phyloP scores from a whole-genome alignment of 2,329 filamentous ascomycete species.

The Incumbomyces lentus region DNA sequence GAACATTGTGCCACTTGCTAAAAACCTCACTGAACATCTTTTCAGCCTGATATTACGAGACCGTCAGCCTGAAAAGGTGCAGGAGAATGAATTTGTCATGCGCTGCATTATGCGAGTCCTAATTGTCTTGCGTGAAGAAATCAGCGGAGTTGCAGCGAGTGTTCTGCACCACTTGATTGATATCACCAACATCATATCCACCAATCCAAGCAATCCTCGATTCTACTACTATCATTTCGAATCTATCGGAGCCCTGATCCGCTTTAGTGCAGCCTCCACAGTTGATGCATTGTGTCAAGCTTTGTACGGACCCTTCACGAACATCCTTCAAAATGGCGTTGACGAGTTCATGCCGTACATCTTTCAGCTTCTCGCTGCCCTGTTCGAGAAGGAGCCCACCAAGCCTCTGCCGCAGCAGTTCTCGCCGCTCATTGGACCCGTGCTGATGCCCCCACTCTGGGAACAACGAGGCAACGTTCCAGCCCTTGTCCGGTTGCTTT shows the following conservation, averaged over 20 bases:
- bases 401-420: conserved; percentile 73
- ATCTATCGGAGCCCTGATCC: conserved; percentile 78
- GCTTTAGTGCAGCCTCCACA: conserved; percentile 56
- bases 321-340: conserved; percentile 70
- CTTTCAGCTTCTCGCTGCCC: conserved; percentile 85
- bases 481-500: conserved; percentile 73
- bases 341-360: conserved; percentile 94
- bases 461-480: conserved; percentile 88
- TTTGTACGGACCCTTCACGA: conserved; percentile 73
- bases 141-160: conserved; percentile 61
- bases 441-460: conserved; percentile 78
- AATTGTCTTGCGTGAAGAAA: conserved; percentile 80
- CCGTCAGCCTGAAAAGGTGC: conserved; percentile 75
- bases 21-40: conserved; percentile 77
- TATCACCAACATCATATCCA: conserved; percentile 84
- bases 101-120: conserved; percentile 96
- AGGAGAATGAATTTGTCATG: conserved; percentile 99
- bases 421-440: conserved; percentile 63
- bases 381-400: conserved; percentile 75
- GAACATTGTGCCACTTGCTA: conserved; percentile 70
- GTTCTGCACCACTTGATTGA: conserved; percentile 75
- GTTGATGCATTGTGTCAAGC: conserved; percentile 60
- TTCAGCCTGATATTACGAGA: conserved; percentile 87
- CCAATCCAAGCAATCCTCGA: conserved; percentile 90
- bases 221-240: conserved; percentile 99